phyloP scores from a whole-genome alignment of 2,329 filamentous ascomycete species.

The Penicillium sp. region DNA sequence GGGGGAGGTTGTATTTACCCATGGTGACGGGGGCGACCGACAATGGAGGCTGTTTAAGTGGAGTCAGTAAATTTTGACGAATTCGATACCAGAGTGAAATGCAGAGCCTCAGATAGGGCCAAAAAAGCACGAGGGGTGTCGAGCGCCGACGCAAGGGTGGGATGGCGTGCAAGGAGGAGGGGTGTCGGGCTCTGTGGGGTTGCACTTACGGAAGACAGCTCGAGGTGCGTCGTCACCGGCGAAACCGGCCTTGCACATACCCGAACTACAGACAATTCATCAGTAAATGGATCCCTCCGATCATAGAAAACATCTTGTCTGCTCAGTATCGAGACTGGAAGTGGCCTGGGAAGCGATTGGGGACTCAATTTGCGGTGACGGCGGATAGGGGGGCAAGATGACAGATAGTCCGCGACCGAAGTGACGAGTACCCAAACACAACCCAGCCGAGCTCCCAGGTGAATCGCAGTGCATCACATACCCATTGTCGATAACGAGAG shows the following conservation, averaged over 20 bases:
- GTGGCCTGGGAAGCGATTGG: constrained; percentile 13
- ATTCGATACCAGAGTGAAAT: neutral
- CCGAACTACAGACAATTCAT: constrained; percentile 65
- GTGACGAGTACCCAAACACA: constrained; percentile 25
- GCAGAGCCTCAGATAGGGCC: neutral
- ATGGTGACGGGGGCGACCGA: constrained; percentile 99
- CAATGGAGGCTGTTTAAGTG: constrained; percentile 75
- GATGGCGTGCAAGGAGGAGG: constrained; percentile 17
- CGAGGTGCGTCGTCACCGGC: constrained; percentile 99
- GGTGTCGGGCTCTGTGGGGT: constrained; percentile 23
- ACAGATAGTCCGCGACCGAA: constrained; percentile 22
- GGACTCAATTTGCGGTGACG: constrained; percentile 14
- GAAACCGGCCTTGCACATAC: constrained; percentile 99
- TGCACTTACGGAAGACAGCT: constrained; percentile 99
- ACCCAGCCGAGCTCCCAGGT: constrained; percentile 19
- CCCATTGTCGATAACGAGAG: constrained; percentile 99
- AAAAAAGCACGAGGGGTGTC: constrained; percentile 2
- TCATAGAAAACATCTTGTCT: neutral
- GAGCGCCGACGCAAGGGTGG: constrained; percentile 28
- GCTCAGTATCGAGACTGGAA: neutral
- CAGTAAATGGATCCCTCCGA: constrained; percentile 18
- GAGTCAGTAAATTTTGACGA: constrained; percentile 19
- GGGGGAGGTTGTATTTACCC: constrained; percentile 63
- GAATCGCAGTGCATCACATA: constrained; percentile 58
- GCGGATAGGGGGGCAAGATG: constrained; percentile 16